Base-by-base conservation (phyloP, 192 early-diverging fungal species). In the Phlyctochytrium arcticum region DNA sequence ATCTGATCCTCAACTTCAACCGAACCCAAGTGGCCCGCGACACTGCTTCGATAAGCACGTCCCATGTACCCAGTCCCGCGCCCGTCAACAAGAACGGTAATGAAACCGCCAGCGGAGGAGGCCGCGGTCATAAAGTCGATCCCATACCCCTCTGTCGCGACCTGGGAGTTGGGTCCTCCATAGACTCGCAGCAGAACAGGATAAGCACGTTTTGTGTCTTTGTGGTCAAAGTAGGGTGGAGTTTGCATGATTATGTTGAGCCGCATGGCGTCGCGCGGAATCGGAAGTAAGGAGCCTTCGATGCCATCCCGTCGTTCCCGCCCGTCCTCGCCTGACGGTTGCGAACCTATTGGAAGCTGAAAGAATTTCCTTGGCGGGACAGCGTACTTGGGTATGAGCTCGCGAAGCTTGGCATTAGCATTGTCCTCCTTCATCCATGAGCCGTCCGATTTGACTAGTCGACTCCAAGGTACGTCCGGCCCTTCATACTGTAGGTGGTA, bases 121-220 rank as follows among this genome's bases (percentile, higher is more conserved):
- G 85, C 85, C 6, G 90, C 83, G 36, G 56, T 66, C 26, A 56
- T 60, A 39, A 80, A 80, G 21, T 65, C 75, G 17, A 75, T 42
- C 17, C 9, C n/a, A 48, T 65, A 83, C 15, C 12, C 19, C 33
- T 60, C 54, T 15, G 36, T 30, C 27, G 78, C 78, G 34, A 86
- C 64, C 76, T 98, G 96, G 33, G 92, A 93, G 62, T 82, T 82
- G 17, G 96, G 96, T 3, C 96, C 96, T 30, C 93, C 95, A 69
- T 82, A 82, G 17, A 95, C 87, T 62, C 81, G 76, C 74, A 98
- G 88, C 46, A 96, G 67, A 6, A 97, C 88, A 24, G 93, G 93
- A 59, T 98, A 93, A n/a, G n/a, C n/a, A 37, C 81, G 60, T 5
- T 54, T 75, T 7, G 66, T 73, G 19, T 79, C 80, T 17, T 65